Evolutionary conservation across 306 rosid genomes (phyloP).

Genomic region (Elaeagnus macrophylla): DNA sequence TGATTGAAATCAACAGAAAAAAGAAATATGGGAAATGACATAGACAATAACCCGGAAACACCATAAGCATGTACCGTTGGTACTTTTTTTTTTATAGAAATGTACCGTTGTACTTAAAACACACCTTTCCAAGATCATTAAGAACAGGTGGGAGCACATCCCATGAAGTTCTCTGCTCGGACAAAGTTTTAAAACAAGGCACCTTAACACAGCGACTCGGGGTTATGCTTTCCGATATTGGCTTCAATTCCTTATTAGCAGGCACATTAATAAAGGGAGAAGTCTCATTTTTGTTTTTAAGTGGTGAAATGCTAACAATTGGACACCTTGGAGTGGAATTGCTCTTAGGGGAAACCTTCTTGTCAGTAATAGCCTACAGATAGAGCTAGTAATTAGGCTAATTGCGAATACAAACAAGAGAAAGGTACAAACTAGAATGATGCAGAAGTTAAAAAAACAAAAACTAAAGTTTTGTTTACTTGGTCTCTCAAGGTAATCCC

Average conservation of each 20-base stretch:
- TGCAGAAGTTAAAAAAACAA: too few relatives aligned
- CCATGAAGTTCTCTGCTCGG: constrained; percentile 36
- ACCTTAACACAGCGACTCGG: constrained; percentile 33
- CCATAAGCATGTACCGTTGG: background rate
- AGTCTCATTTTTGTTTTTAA: constrained; percentile 39
- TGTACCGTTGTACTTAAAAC: background rate
- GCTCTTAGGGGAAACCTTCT: constrained; percentile 27
- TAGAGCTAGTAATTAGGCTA: constrained; percentile 18
- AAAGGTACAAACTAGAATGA: background rate
- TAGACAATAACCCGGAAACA: background rate
- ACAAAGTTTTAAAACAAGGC: constrained; percentile 32
- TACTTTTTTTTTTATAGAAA: too few relatives aligned
- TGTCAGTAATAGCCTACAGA: constrained; percentile 31
- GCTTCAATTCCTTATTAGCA: constrained; percentile 22
- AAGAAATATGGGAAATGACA: background rate
- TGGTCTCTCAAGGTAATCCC: too few relatives aligned
- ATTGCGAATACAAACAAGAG: constrained; percentile 3
- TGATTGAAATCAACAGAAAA: background rate
- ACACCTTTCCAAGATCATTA: constrained; percentile 57
- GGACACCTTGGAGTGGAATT: constrained; percentile 28
- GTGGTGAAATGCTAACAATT: constrained; percentile 29
- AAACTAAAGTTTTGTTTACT: too few relatives aligned
- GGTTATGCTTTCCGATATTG: constrained; percentile 3
- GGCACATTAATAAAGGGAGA: constrained; percentile 20
- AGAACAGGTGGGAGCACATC: constrained; percentile 35